Evolutionary conservation across 1,139 yeast genomes (phyloP).

Genomic region (Petasospora rhodanensis): DNA sequence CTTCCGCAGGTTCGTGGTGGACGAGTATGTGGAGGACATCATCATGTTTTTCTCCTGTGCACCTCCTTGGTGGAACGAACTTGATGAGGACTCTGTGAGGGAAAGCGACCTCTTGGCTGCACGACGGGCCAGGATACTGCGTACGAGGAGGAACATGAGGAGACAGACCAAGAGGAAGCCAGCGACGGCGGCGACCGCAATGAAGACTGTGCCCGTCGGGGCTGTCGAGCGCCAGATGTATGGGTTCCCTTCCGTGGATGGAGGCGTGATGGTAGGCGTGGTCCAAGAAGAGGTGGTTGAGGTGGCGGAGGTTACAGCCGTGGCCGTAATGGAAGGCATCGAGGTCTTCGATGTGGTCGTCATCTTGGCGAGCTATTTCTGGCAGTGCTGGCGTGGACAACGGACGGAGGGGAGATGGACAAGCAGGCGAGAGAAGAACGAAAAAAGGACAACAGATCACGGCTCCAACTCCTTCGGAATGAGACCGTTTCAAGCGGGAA

Average conservation of each 20-base stretch:
- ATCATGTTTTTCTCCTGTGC: constrained; percentile 19
- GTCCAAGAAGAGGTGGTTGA: constrained; percentile 30
- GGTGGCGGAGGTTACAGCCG: constrained; percentile 25
- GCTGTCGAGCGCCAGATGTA: constrained; percentile 45
- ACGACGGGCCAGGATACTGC: constrained; percentile 18
- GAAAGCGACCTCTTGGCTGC: constrained; percentile 16
- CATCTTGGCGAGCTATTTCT: too few relatives aligned
- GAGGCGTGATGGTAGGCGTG: constrained; percentile 62
- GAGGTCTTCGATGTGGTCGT: too few relatives aligned
- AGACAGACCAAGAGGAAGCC: constrained; percentile 36
- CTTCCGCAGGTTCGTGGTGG: constrained; percentile 9
- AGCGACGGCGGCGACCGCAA: constrained; percentile 68
- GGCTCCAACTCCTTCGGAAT: too few relatives aligned
- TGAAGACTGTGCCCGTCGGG: constrained; percentile 76
- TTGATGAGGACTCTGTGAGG: constrained; percentile 10
- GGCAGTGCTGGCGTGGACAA: too few relatives aligned
- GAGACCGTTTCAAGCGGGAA: too few relatives aligned
- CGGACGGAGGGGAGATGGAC: too few relatives aligned
- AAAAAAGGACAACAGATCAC: too few relatives aligned
- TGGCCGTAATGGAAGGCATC: constrained; percentile 26
- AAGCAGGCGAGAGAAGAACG: too few relatives aligned
- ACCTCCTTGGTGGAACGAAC: constrained; percentile 16
- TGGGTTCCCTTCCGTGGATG: constrained; percentile 57
- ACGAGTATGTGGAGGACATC: constrained; percentile 1
- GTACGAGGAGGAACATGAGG: constrained; percentile 22